Evolutionary conservation across 2,329 filamentous ascomycete genomes (phyloP).

Genomic region (Colletotrichum sidae): DNA sequence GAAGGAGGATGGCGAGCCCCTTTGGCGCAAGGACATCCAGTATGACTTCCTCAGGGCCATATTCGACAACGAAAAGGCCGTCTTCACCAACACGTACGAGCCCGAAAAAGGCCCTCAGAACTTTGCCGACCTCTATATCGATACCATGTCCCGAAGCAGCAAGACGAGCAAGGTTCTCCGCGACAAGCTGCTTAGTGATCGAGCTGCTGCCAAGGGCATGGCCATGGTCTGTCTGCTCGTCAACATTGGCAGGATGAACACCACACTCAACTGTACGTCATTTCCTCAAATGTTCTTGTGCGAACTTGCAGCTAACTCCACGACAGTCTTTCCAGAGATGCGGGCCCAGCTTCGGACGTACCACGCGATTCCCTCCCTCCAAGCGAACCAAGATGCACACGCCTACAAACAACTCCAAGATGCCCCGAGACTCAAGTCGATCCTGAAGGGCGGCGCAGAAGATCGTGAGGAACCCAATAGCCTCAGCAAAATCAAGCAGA

Average conservation of each 20-base stretch:
- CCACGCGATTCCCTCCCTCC: conserved; percentile 95
- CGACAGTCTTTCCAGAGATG: conserved; percentile 96
- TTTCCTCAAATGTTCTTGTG: background rate
- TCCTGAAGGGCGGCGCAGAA: conserved; percentile 95
- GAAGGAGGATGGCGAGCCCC: conserved; percentile 87
- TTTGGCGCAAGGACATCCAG: conserved; percentile 90
- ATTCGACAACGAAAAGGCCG: conserved; percentile 78
- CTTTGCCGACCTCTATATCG: conserved; percentile 97
- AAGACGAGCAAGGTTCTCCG: conserved; percentile 99
- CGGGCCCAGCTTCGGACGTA: conserved; percentile 96
- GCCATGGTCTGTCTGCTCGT: conserved; percentile 98
- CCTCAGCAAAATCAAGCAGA: conserved; percentile 82
- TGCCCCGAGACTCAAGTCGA: conserved; percentile 94
- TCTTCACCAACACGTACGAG: conserved; percentile 95
- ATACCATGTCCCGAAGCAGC: conserved; percentile 97
- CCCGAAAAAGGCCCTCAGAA: conserved; percentile 68
- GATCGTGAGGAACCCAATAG: conserved; percentile 86
- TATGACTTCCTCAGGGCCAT: conserved; percentile 86
- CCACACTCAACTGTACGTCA: conserved; percentile 89
- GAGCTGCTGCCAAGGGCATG: conserved; percentile 95
- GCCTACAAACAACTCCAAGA: conserved; percentile 99
- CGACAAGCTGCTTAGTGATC: conserved; percentile 94
- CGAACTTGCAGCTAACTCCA: conserved; percentile 32
- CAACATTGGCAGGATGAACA: conserved; percentile 99
- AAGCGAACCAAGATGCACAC: conserved; percentile 93